Evolutionary conservation across 371 early-diverging fungal genomes (phyloP), one percentile per base, ranked within the genome.

Genomic region (Actinomortierella ambigua): DNA sequence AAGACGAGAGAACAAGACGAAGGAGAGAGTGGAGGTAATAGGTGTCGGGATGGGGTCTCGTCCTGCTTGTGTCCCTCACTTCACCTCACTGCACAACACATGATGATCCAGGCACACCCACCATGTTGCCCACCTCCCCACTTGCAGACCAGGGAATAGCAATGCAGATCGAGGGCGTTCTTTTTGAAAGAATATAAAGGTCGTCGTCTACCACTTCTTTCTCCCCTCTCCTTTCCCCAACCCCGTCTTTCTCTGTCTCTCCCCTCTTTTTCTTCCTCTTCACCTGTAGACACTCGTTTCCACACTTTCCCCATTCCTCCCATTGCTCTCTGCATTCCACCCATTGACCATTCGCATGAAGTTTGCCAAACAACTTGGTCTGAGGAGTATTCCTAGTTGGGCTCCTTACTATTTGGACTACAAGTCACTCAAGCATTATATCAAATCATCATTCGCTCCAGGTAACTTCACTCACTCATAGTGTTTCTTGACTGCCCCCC

Each of bases 341-440:
- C 46, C 3, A 8, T 39, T 53, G 53, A 18, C 22, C 20, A 3
- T 28, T 18, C 9, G 34, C 27, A 87, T 87, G 85, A 86, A 85
- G 78, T 87, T 86, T 71, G 81, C 82, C 53, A 84, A 85, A 68
- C 88, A 88, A 47, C 79, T 87, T 14, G 77, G 82, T 14, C 77
- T 88, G 17, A 59, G 83, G 47, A 75, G 80, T 42, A 82, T 88
- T 43, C 85, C 87, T 8, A 75, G 79, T 18, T 86, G 82, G 82
- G 78, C 80, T 20, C 65, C 70, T 27, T 75, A 85, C 59, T 88
- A 88, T 56, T 24, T 88, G 14, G 80, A 87, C 77, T 88, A 85
- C 75, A 79, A 73, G 43, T 61, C 61, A 11, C 71, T 87, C 51
- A 88, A 86, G 57, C 77, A 76, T 11, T 76, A 69, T 53, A 75